These are phyloP conservation scores for Magnusiomyces clavatus DNA, from an alignment of 1,139 yeast species.

Conservation along the genomic window DNA sequence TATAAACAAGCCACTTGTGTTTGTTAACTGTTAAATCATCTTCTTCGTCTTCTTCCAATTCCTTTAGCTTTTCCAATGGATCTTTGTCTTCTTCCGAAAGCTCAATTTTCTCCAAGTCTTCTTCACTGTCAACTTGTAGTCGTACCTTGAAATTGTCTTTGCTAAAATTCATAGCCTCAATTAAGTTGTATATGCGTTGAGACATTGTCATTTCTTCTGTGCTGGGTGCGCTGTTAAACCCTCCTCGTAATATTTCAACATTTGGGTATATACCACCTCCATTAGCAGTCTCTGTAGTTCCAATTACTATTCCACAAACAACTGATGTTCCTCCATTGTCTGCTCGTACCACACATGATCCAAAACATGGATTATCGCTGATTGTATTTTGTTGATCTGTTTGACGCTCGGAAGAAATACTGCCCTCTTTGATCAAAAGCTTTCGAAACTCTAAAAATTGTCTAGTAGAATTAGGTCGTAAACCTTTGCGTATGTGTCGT, in stretches of 20 bases:
- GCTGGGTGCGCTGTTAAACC: slow-evolving; percentile 58
- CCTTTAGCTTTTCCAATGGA: slow-evolving; percentile 21
- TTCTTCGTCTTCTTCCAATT: slow-evolving; percentile 8
- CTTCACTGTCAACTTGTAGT: slow-evolving; percentile 28
- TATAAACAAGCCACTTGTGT: slow-evolving; percentile 54
- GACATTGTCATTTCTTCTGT: slow-evolving; percentile 84
- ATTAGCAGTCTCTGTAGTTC: slow-evolving; percentile 40
- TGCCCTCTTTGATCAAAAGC: slow-evolving; percentile 14
- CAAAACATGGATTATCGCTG: slow-evolving; percentile 33
- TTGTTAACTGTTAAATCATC: slow-evolving; percentile 24
- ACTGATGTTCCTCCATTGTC: slow-evolving; percentile 58
- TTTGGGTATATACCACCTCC: slow-evolving; percentile 57
- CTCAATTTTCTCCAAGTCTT: slow-evolving; percentile 25
- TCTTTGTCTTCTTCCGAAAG: slow-evolving; percentile 25
- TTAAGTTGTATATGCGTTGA: slow-evolving; percentile 54
- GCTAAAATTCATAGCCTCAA: slow-evolving; percentile 32
- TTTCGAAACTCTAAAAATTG: slow-evolving; percentile 60
- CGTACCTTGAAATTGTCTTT: slow-evolving; percentile 23
- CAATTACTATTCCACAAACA: slow-evolving; percentile 68
- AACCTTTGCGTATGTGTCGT: slow-evolving; percentile 73
- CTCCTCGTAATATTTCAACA: slow-evolving; percentile 58
- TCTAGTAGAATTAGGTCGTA: slow-evolving; percentile 49
- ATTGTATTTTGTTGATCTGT: slow-evolving; percentile 27
- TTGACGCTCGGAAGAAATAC: slow-evolving; percentile 36
- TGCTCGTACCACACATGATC: slow-evolving; percentile 62